These are phyloP conservation scores for Alternaria viburni DNA, from an alignment of 2,329 filamentous ascomycete species.

Conservation along the genomic window DNA sequence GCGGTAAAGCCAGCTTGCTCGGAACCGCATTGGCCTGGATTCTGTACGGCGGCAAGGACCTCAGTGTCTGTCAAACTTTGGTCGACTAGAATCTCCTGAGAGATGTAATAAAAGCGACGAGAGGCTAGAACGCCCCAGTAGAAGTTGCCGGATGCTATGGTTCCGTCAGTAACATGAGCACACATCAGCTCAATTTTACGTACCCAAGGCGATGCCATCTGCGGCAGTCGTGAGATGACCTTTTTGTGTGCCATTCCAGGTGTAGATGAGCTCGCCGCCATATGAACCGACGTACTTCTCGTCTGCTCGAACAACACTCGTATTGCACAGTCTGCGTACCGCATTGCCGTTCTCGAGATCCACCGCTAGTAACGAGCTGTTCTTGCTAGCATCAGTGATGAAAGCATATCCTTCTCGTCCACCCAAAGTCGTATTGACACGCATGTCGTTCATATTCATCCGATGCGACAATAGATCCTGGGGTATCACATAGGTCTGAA, in stretches of 20 bases:
- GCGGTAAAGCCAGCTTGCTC: conserved; percentile 54
- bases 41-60: conserved; percentile 46
- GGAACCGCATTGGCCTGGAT: conserved; percentile 49
- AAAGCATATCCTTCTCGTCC: conserved; percentile 49
- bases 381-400: conserved; percentile 50
- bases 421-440: conserved; percentile 53
- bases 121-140: conserved; percentile 54
- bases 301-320: conserved; percentile 48
- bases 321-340: conserved; percentile 47
- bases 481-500: conserved; percentile 50
- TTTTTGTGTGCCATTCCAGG: conserved; percentile 47
- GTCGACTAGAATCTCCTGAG: conserved; percentile 46
- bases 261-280: conserved; percentile 42
- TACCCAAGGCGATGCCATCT: conserved; percentile 48
- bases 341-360: conserved; percentile 47
- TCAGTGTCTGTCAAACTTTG: conserved; percentile 42
- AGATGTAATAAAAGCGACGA: conserved; percentile 51
- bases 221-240: conserved; percentile 39
- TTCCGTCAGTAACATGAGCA: neutral
- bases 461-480: conserved; percentile 40
- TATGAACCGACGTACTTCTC: conserved; percentile 50
- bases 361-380: conserved; percentile 49
- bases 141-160: conserved; percentile 46
- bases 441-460: conserved; percentile 52
- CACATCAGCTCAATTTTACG: neutral